Conservation (phyloP, 1,284 basidiomycete genomes). For the Calocybe gambosa region DNA sequence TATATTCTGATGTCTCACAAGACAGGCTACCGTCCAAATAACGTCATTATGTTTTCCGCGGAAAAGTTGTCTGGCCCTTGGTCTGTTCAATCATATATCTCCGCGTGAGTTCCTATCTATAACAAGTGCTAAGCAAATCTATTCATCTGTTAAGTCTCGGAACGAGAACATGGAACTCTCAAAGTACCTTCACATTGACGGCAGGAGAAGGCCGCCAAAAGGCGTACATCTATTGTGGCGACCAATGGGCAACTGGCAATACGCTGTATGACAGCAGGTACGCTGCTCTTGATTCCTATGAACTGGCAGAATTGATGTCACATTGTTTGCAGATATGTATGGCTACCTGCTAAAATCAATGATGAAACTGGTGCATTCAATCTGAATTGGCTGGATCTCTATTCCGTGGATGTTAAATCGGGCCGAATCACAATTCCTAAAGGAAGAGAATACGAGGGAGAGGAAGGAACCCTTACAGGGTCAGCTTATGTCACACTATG, state of each 20-base stretch:
- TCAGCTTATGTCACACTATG: conserved; percentile 20
- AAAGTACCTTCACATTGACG: conserved; percentile 23
- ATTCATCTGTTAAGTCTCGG: conserved; percentile 13
- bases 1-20: conserved; percentile 14
- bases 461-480: conserved; percentile 19
- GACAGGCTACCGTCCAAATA: conserved; percentile 19
- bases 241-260: conserved; percentile 21
- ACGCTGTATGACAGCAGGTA: conserved; percentile 20
- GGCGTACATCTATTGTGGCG: conserved; percentile 25
- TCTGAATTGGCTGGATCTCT: conserved; percentile 25
- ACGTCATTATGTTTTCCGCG: conserved; percentile 25
- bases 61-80: conserved; percentile 23
- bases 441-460: conserved; percentile 23
- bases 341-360: conserved; percentile 24
- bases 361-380: conserved; percentile 21
- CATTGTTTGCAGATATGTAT: conserved; percentile 21
- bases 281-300: not conserved
- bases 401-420: conserved; percentile 22
- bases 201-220: conserved; percentile 19
- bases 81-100: conserved; percentile 23
- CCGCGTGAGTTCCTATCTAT: conserved; percentile 13
- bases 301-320: not conserved
- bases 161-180: conserved; percentile 26
- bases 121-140: not conserved
- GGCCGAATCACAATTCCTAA: conserved; percentile 19